Evolutionary conservation across 2,329 filamentous ascomycete species (phyloP).

Genomic region (Fusarium buharicum): DNA sequence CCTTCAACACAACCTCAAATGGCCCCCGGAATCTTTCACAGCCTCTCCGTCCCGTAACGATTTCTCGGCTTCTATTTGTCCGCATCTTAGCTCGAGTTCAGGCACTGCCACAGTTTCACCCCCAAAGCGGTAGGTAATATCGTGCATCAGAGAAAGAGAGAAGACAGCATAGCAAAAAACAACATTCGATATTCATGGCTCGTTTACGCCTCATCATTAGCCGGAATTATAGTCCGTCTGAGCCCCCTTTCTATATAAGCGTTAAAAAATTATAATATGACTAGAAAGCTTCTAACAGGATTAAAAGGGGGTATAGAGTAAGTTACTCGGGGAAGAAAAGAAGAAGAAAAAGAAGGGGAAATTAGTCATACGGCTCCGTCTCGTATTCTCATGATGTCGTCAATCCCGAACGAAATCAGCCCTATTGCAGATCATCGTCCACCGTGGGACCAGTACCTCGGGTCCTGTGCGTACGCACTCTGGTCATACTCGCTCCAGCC

Average conservation of each 20-base stretch:
- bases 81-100: slow-evolving; percentile 14
- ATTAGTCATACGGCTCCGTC: slow-evolving; percentile 28
- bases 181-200: slow-evolving; percentile 33
- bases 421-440: slow-evolving; percentile 26
- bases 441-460: slow-evolving; percentile 30
- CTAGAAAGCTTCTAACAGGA: slow-evolving; percentile 20
- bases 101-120: slow-evolving; percentile 30
- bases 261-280: slow-evolving; percentile 3
- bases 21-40: neutral
- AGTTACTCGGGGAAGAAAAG: neutral
- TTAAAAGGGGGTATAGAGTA: slow-evolving; percentile 34
- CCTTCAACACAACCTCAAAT: slow-evolving; percentile 1
- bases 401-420: slow-evolving; percentile 25
- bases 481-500: slow-evolving; percentile 40
- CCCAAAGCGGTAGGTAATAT: slow-evolving; percentile 32
- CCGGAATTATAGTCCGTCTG: neutral
- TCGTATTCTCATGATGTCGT: slow-evolving; percentile 31
- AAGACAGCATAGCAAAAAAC: slow-evolving; percentile 1
- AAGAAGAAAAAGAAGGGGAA: slow-evolving; percentile 1
- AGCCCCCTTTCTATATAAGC: slow-evolving; percentile 33
- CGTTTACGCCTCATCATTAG: slow-evolving; percentile 18
- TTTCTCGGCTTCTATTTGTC: slow-evolving; percentile 1
- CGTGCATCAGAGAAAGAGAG: slow-evolving; percentile 4
- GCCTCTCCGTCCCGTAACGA: neutral
- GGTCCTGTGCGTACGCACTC: slow-evolving; percentile 37